Base-by-base conservation (phyloP, 2,329 filamentous ascomycete species). In the Stemphylium lycopersici region DNA sequence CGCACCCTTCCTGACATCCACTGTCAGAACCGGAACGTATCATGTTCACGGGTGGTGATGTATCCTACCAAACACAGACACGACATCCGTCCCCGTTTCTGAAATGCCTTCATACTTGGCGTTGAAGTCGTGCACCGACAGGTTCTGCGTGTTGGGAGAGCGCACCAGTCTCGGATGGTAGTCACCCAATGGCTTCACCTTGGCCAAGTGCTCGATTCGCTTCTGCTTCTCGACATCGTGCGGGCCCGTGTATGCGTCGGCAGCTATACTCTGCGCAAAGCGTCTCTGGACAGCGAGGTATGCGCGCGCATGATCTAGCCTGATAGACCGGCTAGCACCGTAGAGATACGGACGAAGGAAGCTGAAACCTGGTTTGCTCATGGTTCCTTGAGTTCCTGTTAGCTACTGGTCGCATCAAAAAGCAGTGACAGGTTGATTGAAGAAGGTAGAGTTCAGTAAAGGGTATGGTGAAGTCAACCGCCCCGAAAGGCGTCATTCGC, bases 1-100 rank as follows among this genome's bases (percentile, higher is more conserved):
- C 83, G 81, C 59, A 96, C 82, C 71, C 91, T 91, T 75, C 92
- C 91, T 87, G 79, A 71, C 71, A 29, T 29, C 26, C 10, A 51
- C 59, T 48, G 61, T 77, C 62, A 76, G 65, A 56, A 50, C 24
- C 34, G 40, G 41, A 20, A 18, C 12, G 33, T 36, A 18, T 29
- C 26, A 29, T 33, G n/a, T 20, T 43, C 26, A 39, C 18, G 8
- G 13, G 37, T 18, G 8, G 22, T 32, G 16, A 18, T 32, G 10
- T 13, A 38, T 40, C 68, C 48, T 75, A 76, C 73, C 74, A 45
- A 75, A 65, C 5, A 76, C 68, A 29, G 67, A 69, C 32, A 76
- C 72, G 5, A 67, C 43, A 39, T 75, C 70, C 29, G 61, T 31
- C 24, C 59, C 50, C 8, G 61, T 66, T 31, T 70, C 66, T 38